phyloP scores from a whole-genome alignment of 78 protist species.

The Reticulomyxa filosa region DNA sequence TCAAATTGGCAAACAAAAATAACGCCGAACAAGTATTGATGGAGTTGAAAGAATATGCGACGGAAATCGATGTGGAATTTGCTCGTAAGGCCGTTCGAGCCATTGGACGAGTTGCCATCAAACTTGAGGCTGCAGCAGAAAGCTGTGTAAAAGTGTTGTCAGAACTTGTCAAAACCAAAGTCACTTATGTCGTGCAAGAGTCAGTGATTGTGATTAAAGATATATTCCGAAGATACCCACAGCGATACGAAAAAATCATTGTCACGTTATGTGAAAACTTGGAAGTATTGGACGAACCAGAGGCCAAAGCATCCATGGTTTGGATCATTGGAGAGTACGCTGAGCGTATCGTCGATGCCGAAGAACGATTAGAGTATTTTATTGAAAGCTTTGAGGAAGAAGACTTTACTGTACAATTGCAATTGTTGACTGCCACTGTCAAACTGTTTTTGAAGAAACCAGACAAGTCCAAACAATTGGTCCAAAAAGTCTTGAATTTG shows the following conservation, averaged over 20 bases:
- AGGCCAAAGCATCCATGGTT: slow-evolving; percentile 92
- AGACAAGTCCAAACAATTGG: slow-evolving; percentile 64
- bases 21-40: slow-evolving; percentile 64
- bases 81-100: slow-evolving; percentile 85
- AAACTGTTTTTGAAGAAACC: slow-evolving; percentile 89
- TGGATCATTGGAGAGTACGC: slow-evolving; percentile 98
- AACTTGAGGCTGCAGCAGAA: slow-evolving; percentile 52
- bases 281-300: slow-evolving; percentile 95
- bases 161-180: slow-evolving; percentile 63
- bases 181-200: slow-evolving; percentile 97
- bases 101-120: slow-evolving; percentile 89
- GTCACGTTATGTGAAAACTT: slow-evolving; percentile 85
- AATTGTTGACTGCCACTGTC: slow-evolving; percentile 85
- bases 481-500: slow-evolving; percentile 40
- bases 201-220: slow-evolving; percentile 92
- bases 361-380: slow-evolving; percentile 61
- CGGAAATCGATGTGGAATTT: slow-evolving; percentile 83
- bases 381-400: slow-evolving; percentile 72
- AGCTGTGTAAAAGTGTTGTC: slow-evolving; percentile 70
- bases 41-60: slow-evolving; percentile 71
- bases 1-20: slow-evolving; percentile 63
- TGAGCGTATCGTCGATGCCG: slow-evolving; percentile 93
- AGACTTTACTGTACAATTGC: slow-evolving; percentile 72
- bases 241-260: slow-evolving; percentile 80
- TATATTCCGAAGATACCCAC: slow-evolving; percentile 82